phyloP scores from a whole-genome alignment of 148 eudicot species.

The Amaranthus cruentus region DNA sequence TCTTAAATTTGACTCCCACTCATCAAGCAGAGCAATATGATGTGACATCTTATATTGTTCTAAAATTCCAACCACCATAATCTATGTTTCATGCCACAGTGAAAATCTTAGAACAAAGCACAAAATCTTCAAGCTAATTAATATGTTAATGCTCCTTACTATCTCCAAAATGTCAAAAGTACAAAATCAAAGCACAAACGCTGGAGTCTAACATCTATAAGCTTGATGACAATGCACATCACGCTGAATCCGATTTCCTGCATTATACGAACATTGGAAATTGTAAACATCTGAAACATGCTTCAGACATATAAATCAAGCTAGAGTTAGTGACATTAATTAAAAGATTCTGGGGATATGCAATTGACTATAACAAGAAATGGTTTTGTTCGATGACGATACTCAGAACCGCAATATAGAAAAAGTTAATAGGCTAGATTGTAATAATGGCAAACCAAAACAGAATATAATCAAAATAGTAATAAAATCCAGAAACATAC shows the following conservation, averaged over 20 bases:
- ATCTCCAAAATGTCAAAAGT: neutral
- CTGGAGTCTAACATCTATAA: neutral
- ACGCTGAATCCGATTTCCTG: neutral
- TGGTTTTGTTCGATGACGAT: too few relatives aligned
- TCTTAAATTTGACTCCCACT: neutral
- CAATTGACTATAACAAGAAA: neutral
- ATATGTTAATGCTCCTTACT: neutral
- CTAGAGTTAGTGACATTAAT: neutral
- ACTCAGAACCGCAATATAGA: neutral
- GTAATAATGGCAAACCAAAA: neutral
- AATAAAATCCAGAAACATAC: constrained; percentile 11
- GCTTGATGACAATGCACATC: neutral
- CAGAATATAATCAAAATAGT: neutral
- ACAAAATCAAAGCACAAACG: neutral
- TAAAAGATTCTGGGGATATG: neutral
- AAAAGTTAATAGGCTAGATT: neutral
- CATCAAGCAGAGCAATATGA: constrained; percentile 1
- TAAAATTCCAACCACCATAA: neutral
- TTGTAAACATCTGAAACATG: neutral
- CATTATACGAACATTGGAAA: neutral
- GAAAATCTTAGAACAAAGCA: neutral
- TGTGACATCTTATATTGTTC: neutral
- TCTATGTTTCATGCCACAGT: neutral
- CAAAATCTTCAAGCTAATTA: neutral
- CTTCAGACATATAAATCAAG: neutral